Evolutionary conservation across 176 grass and related monocot genomes (phyloP).

Genomic region (Carex scoparia): DNA sequence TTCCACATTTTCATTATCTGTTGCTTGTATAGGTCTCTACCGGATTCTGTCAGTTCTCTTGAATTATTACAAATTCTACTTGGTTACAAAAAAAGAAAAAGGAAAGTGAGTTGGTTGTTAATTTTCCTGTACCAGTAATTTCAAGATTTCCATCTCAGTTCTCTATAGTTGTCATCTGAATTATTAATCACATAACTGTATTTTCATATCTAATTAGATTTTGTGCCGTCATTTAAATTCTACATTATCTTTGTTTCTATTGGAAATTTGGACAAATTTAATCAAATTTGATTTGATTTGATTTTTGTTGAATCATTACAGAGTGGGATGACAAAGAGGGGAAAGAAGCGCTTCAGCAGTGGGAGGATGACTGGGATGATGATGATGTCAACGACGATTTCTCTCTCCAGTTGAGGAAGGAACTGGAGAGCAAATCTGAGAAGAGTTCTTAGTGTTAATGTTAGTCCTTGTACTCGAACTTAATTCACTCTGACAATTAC

Average conservation of each 20-base stretch:
- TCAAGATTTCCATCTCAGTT: neutral
- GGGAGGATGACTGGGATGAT: conserved; percentile 90
- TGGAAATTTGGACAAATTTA: neutral
- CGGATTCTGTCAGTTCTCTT: neutral
- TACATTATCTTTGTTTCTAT: neutral
- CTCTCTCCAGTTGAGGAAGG: conserved; percentile 83
- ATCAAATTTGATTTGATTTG: neutral
- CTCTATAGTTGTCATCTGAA: neutral
- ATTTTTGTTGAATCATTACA: conserved; percentile 26
- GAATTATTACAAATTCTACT: neutral
- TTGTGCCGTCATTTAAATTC: neutral
- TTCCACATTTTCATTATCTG: neutral
- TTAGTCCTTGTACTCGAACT: neutral
- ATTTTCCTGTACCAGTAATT: neutral
- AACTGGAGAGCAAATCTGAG: conserved; percentile 51
- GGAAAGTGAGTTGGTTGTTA: neutral
- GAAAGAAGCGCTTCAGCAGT: conserved; percentile 67
- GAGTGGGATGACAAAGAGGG: conserved; percentile 94
- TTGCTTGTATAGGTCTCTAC: neutral
- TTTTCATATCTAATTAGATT: neutral
- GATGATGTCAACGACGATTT: conserved; percentile 82
- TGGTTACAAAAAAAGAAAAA: neutral
- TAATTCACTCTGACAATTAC: neutral
- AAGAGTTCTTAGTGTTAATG: conserved; percentile 43
- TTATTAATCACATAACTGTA: neutral